These are phyloP conservation scores for Solanum pimpinellifolium DNA, from an alignment of 257 asterid species.

Conservation along the genomic window DNA sequence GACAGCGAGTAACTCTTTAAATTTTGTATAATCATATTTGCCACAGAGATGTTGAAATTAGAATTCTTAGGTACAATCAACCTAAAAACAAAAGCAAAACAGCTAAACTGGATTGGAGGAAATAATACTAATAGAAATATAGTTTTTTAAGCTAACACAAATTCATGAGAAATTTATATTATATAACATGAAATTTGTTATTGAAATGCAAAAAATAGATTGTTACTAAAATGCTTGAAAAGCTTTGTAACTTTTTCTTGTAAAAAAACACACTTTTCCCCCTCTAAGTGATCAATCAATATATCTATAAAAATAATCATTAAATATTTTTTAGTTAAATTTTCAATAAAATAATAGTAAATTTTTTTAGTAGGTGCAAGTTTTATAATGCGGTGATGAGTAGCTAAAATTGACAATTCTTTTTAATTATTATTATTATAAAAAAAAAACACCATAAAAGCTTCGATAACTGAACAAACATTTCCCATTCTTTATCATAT, in stretches of 20 bases:
- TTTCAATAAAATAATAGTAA: not conserved
- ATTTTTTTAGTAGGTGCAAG: not conserved
- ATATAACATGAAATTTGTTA: too few relatives aligned
- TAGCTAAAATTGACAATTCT: not conserved
- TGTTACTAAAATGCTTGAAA: not conserved
- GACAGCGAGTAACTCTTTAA: too few relatives aligned
- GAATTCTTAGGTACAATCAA: not conserved
- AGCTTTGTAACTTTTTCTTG: not conserved
- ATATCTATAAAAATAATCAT: too few relatives aligned
- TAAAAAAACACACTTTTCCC: too few relatives aligned
- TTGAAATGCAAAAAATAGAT: not conserved
- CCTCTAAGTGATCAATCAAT: not conserved
- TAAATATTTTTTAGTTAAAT: too few relatives aligned
- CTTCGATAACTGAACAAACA: not conserved
- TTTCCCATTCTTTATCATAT: not conserved
- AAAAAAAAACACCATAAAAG: not conserved
- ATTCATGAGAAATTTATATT: not conserved
- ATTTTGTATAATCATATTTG: not conserved
- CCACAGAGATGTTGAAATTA: too few relatives aligned
- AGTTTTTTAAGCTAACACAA: not conserved
- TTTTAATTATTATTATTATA: not conserved
- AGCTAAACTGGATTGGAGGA: not conserved
- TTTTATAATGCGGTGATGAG: not conserved
- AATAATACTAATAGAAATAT: not conserved
- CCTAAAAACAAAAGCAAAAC: not conserved